A percentile compares a stretch with the other conserved stretches of the same genome.
Conservation (phyloP, 768 basidiomycete species). For the Kwoniella shandongensis region DNA sequence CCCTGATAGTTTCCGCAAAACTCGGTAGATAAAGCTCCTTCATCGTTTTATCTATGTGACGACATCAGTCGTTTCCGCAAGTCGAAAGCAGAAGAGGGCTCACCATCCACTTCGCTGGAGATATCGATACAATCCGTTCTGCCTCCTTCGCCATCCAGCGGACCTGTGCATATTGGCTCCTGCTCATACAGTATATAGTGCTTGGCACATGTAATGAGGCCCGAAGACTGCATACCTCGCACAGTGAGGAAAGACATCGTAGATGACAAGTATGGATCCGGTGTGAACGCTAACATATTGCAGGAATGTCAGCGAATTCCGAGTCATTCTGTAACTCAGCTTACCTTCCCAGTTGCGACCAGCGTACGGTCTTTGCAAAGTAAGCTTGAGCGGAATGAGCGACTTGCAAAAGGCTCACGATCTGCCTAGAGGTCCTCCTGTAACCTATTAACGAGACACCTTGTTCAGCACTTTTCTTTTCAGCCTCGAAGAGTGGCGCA, state of each 20-base stretch:
- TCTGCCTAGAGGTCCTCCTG: slow-evolving; percentile 49
- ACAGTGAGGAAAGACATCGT: slow-evolving; percentile 43
- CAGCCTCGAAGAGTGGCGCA: no score
- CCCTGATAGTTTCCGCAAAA: slow-evolving; percentile 54
- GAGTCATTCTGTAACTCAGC: slow-evolving; percentile 9
- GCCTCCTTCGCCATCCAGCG: slow-evolving; percentile 27
- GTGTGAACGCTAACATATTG: slow-evolving; percentile 39
- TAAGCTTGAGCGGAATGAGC: slow-evolving; percentile 10
- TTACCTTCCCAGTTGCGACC: slow-evolving; percentile 52
- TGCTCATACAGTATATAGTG: slow-evolving; percentile 54
- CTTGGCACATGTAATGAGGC: slow-evolving; percentile 44
- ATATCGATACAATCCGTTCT: slow-evolving; percentile 37
- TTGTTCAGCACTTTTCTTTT: not conserved
- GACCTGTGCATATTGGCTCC: slow-evolving; percentile 41
- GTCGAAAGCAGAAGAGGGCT: slow-evolving; percentile 1
- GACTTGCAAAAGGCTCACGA: slow-evolving; percentile 28
- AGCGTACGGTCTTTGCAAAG: slow-evolving; percentile 33
- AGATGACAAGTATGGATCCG: slow-evolving; percentile 45
- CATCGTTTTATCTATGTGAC: slow-evolving; percentile 46
- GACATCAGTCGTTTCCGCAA: slow-evolving; percentile 11
- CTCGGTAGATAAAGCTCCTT: slow-evolving; percentile 54
- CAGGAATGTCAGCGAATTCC: slow-evolving; percentile 20
- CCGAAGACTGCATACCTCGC: slow-evolving; percentile 37
- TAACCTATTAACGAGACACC: slow-evolving; percentile 28
- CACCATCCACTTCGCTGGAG: slow-evolving; percentile 39